These are phyloP conservation scores for Podaxis mareebaensis DNA, from an alignment of 768 basidiomycete species.

Conservation along the genomic window DNA sequence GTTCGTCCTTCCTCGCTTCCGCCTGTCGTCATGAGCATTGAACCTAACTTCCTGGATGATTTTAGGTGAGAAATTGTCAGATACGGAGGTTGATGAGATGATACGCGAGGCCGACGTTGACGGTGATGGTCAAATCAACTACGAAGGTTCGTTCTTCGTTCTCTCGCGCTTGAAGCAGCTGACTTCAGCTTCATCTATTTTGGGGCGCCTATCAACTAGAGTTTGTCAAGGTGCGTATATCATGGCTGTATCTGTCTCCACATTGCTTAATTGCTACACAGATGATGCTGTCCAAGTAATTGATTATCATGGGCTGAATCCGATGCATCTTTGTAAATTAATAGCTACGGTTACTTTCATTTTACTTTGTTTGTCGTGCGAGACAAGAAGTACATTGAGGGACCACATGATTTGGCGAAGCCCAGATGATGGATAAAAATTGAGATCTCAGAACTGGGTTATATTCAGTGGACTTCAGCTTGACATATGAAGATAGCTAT, in stretches of 20 bases:
- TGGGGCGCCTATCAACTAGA: constrained; percentile 3
- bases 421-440: not conserved
- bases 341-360: not conserved
- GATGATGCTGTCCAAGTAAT: constrained; percentile 21
- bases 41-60: not conserved
- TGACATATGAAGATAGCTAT: too few relatives aligned
- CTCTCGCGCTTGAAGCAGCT: not conserved
- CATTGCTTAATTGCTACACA: not conserved
- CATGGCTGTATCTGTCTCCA: not conserved
- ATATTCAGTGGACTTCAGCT: too few relatives aligned
- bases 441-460: too few relatives aligned
- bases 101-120: constrained; percentile 95
- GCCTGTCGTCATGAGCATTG: not conserved
- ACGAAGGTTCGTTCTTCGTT: constrained; percentile 55
- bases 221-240: constrained; percentile 17
- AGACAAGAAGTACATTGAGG: not conserved
- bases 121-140: constrained; percentile 93
- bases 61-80: constrained; percentile 82
- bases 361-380: not conserved
- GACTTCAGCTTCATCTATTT: not conserved
- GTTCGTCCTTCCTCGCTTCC: constrained; percentile 40
- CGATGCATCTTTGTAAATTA: constrained; percentile 14
- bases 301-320: constrained; percentile 1
- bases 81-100: constrained; percentile 92
- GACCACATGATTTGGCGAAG: not conserved